Base-by-base conservation (phyloP, 2,329 filamentous ascomycete genomes). In the Xylariales sp. region DNA sequence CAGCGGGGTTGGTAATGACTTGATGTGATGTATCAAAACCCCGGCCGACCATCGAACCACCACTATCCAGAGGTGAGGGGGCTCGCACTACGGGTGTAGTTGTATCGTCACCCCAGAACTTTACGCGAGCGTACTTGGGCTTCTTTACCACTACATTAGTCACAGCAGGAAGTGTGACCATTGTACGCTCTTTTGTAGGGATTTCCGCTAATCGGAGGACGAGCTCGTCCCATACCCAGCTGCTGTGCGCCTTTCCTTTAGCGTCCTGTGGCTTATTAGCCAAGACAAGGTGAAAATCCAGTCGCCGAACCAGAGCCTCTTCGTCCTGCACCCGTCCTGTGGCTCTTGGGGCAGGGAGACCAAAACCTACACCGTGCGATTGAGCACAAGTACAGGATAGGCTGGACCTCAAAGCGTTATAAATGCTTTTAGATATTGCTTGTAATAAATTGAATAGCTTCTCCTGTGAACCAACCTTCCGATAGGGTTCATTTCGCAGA, bases 361-460 rank as follows among this genome's bases (percentile, higher is more conserved):
- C 39, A 12, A 76, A 54, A 5, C 62, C 49, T 7, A 78, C 55
- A 45, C 72, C 64, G 10, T 78, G 55, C 2, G 71, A 67, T 16
- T 75, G 72, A 4, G 53, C 49, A 32, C 71, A 73, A 8, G 28
- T 41, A 52, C 75, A 76, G 23, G 49, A 58, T 1, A 75, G 53
- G 43, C 73, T 74, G 3, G 64, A 56, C 32, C 52, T 67, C 3
- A 77, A 48, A 28, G 75, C 75, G 0, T 71, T 72, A 39, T 75
- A 76, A 0, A 78, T 62, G 43, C 72, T 74, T 41, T 54, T 60
- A 0, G 74, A 73, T 0, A 77, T 30, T 3, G 69, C 67, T 2
- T 71, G 70, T 4, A 75, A 46, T 1, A 77, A 18, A 9, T 39
- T 68, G 28, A 72, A 64, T 0, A 77, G 61, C 5, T 66, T 73